phyloP scores from a whole-genome alignment of 805 yeast species.

The Wickerhamiella parazyma region DNA sequence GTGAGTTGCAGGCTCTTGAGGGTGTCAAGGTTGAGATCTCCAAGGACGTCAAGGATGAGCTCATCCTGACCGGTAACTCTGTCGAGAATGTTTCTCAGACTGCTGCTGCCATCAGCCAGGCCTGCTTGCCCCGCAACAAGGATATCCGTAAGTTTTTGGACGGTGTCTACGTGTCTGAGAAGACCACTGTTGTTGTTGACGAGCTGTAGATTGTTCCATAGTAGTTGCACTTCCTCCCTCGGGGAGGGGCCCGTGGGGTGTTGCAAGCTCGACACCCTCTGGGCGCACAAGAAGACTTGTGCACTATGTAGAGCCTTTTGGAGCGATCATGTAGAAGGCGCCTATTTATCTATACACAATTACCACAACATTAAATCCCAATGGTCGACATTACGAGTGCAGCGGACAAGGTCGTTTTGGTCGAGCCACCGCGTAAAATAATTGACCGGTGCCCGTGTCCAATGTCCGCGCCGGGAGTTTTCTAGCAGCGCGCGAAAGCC shows the following conservation, averaged over 20 bases:
- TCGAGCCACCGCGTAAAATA: too few species aligned
- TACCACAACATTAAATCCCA: too few species aligned
- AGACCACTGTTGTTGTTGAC: constrained; percentile 34
- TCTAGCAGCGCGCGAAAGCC: not conserved
- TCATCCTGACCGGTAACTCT: constrained; percentile 86
- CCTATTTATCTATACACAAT: not conserved
- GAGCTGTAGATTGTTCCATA: constrained; percentile 5
- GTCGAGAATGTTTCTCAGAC: constrained; percentile 95
- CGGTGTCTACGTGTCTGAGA: constrained; percentile 98
- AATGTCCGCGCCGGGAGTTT: not conserved
- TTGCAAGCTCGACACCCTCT: not conserved
- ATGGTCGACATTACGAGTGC: too few species aligned
- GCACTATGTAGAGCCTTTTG: not conserved
- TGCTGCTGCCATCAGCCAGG: constrained; percentile 96
- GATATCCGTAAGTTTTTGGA: constrained; percentile 99
- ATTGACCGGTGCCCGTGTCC: not conserved
- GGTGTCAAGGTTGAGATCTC: constrained; percentile 84
- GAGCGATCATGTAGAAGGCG: not conserved
- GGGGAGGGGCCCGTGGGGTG: not conserved
- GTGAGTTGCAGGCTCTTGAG: constrained; percentile 70
- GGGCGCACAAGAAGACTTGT: not conserved
- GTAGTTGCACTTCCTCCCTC: not conserved
- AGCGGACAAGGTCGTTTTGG: too few species aligned
- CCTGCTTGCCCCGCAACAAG: constrained; percentile 98
- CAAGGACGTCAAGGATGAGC: constrained; percentile 83